phyloP scores from a whole-genome alignment of 2,329 filamentous ascomycete species.

The Coniosporium tulheliwenetii region DNA sequence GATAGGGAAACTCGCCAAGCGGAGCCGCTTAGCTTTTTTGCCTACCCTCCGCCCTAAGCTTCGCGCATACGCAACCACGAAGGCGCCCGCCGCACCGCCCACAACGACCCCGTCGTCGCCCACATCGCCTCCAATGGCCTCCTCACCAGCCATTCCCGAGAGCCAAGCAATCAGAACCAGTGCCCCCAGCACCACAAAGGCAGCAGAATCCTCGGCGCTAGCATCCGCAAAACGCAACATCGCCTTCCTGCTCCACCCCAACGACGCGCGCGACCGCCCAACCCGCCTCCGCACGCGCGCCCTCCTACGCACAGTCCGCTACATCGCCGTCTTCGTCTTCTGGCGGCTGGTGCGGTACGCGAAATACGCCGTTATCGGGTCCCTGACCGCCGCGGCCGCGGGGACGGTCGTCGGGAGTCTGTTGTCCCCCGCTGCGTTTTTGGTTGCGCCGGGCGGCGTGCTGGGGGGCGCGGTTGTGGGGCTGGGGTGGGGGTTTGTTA shows the following conservation, averaged over 20 bases:
- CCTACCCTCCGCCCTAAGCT: too few relatives aligned
- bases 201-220: background rate
- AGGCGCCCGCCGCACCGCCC: too few relatives aligned
- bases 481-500: constrained; percentile 22
- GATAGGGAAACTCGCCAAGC: too few relatives aligned
- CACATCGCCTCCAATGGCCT: too few relatives aligned
- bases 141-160: too few relatives aligned
- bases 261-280: constrained; percentile 11
- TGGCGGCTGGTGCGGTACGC: constrained; percentile 26
- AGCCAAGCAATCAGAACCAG: too few relatives aligned
- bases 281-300: constrained; percentile 21
- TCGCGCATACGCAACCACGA: too few relatives aligned
- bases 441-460: constrained; percentile 26
- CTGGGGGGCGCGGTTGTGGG: constrained; percentile 19
- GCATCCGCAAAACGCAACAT: constrained; percentile 12
- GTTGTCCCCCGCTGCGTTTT: constrained; percentile 22
- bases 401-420: constrained; percentile 20
- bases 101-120: too few relatives aligned
- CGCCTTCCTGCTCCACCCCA: constrained; percentile 21
- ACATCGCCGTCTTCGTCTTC: constrained; percentile 23
- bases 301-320: constrained; percentile 21
- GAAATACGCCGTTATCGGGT: constrained; percentile 26
- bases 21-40: too few relatives aligned
- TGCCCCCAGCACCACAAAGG: too few relatives aligned
- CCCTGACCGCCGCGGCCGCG: constrained; percentile 21